Evolutionary conservation across 352 stramenopile species (phyloP).

Genomic region (Albugo laibachii): DNA sequence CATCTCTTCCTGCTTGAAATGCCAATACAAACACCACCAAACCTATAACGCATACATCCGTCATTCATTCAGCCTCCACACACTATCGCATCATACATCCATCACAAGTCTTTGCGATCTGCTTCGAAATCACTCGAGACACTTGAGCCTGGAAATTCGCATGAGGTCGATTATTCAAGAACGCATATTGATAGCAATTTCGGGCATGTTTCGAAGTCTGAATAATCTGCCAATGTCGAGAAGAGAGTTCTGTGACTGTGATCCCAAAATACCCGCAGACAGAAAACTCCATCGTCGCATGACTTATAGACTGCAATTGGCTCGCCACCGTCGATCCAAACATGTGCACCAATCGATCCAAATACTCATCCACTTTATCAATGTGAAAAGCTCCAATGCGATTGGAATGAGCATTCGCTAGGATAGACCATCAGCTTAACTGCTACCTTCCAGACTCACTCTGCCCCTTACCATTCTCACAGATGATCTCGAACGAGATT

Average conservation of each 20-base stretch:
- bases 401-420: constrained; percentile 9
- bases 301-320: constrained; percentile 15
- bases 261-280: constrained; percentile 8
- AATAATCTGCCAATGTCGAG: neutral
- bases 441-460: neutral
- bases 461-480: constrained; percentile 12
- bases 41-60: constrained; percentile 11
- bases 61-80: neutral
- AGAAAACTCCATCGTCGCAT: neutral
- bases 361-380: constrained; percentile 1
- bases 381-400: neutral
- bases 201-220: constrained; percentile 21
- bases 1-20: constrained; percentile 11
- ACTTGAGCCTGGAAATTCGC: constrained; percentile 15
- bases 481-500: constrained; percentile 30
- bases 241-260: neutral
- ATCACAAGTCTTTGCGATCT: neutral
- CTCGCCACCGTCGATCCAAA: constrained; percentile 23
- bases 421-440: neutral
- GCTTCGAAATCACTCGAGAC: neutral
- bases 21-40: constrained; percentile 66
- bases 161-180: constrained; percentile 39
- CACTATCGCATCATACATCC: neutral
- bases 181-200: constrained; percentile 52
- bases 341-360: constrained; percentile 16